Percentiles rank a stretch among this genome's conserved stretches.
Conservation (phyloP, 495 filamentous ascomycete species). For the Staphylotrichum tortipilum region DNA sequence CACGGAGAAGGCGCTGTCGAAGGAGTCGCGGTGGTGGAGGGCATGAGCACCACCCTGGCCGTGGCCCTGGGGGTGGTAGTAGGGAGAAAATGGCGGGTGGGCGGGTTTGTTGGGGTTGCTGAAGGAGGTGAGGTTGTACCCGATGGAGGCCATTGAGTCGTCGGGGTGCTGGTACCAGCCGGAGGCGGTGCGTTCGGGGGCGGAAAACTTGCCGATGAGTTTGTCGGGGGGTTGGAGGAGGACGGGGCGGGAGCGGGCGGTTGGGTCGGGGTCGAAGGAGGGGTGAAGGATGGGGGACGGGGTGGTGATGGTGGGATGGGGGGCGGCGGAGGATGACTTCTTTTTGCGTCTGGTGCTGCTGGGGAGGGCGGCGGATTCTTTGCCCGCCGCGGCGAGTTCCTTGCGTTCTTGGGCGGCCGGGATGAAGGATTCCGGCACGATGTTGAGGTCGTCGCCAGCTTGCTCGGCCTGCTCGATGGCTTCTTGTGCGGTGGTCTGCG, state of each 20-base stretch:
- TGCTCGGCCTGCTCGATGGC: conserved; percentile 73
- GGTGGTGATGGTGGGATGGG: conserved; percentile 11
- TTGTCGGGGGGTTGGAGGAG: conserved; percentile 64
- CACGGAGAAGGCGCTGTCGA: conserved; percentile 62
- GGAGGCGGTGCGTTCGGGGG: conserved; percentile 48
- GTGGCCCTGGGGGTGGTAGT: neutral
- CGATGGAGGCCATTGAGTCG: conserved; percentile 49
- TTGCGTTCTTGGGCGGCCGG: conserved; percentile 48
- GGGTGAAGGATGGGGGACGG: neutral
- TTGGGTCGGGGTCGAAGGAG: conserved; percentile 1
- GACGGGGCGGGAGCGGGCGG: conserved; percentile 28
- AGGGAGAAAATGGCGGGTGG: neutral
- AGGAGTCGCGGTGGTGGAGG: conserved; percentile 51
- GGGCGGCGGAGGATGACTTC: conserved; percentile 11
- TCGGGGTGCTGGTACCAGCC: conserved; percentile 58
- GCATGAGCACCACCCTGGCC: no score
- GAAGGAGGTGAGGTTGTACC: neutral
- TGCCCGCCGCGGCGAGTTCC: conserved; percentile 1
- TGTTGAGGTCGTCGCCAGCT: conserved; percentile 82
- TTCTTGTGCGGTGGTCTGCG: conserved; percentile 68
- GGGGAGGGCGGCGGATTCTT: conserved; percentile 24
- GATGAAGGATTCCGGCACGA: conserved; percentile 85
- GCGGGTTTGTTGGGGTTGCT: conserved; percentile 16
- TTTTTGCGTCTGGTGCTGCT: neutral
- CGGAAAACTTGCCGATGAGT: conserved; percentile 64